Percentiles rank a stretch among this genome's conserved stretches.
These are phyloP conservation scores for Butyriboletus loyo DNA, from an alignment of 768 basidiomycete genomes.

Conservation along the genomic window DNA sequence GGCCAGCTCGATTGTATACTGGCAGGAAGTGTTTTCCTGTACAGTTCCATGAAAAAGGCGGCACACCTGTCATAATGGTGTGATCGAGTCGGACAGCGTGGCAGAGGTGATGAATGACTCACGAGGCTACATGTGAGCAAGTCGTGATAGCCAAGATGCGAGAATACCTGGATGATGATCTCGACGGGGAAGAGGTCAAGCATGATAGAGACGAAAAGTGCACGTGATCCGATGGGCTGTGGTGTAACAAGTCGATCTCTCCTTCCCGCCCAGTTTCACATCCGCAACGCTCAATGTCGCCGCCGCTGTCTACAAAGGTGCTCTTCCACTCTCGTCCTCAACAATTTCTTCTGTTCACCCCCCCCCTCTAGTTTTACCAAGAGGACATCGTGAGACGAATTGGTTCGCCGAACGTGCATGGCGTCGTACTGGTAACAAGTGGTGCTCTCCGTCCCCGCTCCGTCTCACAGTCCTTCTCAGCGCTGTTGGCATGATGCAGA, in stretches of 20 bases:
- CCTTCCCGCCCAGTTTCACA: constrained; percentile 1
- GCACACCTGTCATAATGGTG: constrained; percentile 31
- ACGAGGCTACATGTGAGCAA: constrained; percentile 30
- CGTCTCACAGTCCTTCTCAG: constrained; percentile 38
- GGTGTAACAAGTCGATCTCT: neutral
- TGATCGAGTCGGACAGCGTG: neutral
- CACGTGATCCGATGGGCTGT: constrained; percentile 19
- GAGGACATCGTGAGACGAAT: constrained; percentile 62
- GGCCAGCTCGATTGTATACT: constrained; percentile 46
- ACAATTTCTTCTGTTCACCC: neutral
- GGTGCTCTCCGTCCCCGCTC: neutral
- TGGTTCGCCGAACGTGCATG: constrained; percentile 41
- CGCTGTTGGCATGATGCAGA: constrained; percentile 90
- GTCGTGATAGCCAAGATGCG: constrained; percentile 19
- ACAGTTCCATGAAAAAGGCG: constrained; percentile 29
- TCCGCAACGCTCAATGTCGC: constrained; percentile 26
- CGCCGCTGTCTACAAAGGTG: constrained; percentile 35
- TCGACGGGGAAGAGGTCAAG: constrained; percentile 23
- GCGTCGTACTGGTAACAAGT: constrained; percentile 61
- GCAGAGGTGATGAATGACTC: neutral
- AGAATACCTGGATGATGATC: constrained; percentile 22
- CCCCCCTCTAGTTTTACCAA: constrained; percentile 51
- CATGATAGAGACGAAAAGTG: neutral
- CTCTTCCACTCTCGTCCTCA: neutral
- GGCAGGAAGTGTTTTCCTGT: constrained; percentile 32